A percentile compares a stretch with the other conserved stretches of the same genome.
Conservation (phyloP, 225 moss, liverwort and hornwort species). For the Ulota crispa region DNA sequence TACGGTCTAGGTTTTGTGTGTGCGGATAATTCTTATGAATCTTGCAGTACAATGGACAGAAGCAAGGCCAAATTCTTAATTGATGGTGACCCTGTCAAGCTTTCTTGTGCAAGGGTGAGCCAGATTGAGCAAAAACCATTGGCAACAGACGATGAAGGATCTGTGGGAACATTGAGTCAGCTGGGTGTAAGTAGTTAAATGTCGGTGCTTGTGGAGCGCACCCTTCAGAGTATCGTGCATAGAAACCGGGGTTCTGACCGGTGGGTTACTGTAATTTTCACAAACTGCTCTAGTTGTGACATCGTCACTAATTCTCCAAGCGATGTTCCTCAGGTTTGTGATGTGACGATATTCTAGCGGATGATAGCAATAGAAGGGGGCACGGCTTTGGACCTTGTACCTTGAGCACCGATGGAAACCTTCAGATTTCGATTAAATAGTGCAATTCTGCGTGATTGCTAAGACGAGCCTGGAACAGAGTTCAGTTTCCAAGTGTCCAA, state of each 20-base stretch:
- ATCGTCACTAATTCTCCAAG: background rate
- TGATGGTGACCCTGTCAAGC: background rate
- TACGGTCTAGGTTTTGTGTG: background rate
- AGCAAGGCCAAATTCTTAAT: background rate
- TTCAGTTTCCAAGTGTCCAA: background rate
- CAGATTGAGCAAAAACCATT: background rate
- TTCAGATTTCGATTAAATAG: background rate
- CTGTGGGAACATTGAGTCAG: background rate
- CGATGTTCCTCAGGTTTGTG: background rate
- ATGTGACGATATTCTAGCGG: background rate
- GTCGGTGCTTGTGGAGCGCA: background rate
- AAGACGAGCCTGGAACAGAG: background rate
- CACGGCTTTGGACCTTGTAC: no score
- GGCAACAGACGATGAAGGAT: background rate
- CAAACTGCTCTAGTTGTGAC: background rate
- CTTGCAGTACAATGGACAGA: background rate
- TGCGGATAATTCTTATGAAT: background rate
- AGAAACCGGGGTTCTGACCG: background rate
- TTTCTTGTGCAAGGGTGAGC: background rate
- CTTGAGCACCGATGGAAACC: conserved; percentile 1
- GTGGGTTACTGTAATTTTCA: background rate
- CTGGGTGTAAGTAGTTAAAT: background rate
- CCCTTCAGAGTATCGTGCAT: background rate
- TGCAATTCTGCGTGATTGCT: background rate
- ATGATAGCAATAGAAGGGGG: background rate